phyloP scores from a whole-genome alignment of 768 basidiomycete species.

The Lactarius deliciosus region DNA sequence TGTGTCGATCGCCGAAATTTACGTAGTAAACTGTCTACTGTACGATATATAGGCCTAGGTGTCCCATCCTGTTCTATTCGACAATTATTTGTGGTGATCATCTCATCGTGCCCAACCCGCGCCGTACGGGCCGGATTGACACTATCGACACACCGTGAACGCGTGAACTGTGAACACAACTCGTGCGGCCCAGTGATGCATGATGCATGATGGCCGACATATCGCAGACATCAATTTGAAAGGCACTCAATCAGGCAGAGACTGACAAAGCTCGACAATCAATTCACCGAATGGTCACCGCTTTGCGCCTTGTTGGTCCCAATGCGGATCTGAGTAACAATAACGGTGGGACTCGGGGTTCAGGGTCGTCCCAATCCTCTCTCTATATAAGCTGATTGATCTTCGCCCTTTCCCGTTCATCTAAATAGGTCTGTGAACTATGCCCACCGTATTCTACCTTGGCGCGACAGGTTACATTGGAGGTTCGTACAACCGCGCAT shows the following conservation, averaged over 20 bases:
- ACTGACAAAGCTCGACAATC: not conserved
- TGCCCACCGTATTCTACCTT: slow-evolving; percentile 22
- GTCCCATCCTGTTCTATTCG: not conserved
- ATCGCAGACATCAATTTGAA: slow-evolving; percentile 1
- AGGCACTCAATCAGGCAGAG: not conserved
- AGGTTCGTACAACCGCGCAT: slow-evolving; percentile 1
- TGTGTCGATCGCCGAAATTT: not conserved
- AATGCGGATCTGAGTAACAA: not conserved
- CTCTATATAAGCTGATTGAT: not conserved
- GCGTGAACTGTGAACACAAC: not conserved
- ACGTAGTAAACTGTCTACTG: not conserved
- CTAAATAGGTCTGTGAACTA: not conserved
- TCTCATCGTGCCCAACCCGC: not conserved
- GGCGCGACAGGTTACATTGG: slow-evolving; percentile 25
- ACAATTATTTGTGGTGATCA: too few species aligned
- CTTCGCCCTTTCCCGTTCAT: not conserved
- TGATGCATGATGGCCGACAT: not conserved
- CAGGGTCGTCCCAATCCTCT: not conserved
- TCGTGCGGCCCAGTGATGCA: too few species aligned
- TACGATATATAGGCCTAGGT: not conserved
- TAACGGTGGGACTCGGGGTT: not conserved
- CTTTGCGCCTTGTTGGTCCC: not conserved
- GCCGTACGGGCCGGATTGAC: not conserved
- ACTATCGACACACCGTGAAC: too few species aligned
- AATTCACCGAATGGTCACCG: not conserved